Percentiles rank a stretch among this genome's conserved stretches.
Evolutionary conservation across 2,329 filamentous ascomycete species (phyloP).

Genomic region (Boeremia exigua): DNA sequence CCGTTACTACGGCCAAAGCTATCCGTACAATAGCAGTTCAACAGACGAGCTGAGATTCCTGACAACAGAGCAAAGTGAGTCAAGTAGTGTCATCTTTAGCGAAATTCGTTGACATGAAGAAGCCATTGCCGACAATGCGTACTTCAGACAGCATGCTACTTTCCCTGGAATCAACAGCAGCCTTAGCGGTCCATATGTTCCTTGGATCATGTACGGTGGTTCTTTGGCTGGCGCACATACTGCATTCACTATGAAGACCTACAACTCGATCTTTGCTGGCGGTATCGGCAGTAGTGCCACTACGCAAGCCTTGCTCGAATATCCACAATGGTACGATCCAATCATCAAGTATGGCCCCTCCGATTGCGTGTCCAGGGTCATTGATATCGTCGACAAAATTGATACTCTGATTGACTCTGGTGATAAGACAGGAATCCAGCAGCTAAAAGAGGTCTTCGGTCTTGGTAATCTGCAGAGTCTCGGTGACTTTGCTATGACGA

Average conservation of each 20-base stretch:
- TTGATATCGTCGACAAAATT: conserved; percentile 58
- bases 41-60: conserved; percentile 59
- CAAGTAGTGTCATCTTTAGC: background rate
- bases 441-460: conserved; percentile 58
- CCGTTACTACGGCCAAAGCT: conserved; percentile 59
- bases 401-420: conserved; percentile 54
- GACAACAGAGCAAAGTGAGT: conserved; percentile 56
- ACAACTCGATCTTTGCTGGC: conserved; percentile 55
- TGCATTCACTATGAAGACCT: conserved; percentile 55
- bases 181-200: conserved; percentile 54
- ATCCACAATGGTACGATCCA: conserved; percentile 59
- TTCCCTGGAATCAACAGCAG: conserved; percentile 53
- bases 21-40: conserved; percentile 55
- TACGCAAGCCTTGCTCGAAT: conserved; percentile 51
- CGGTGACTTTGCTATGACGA: conserved; percentile 57
- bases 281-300: conserved; percentile 58
- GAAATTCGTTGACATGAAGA: background rate
- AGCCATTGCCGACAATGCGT: conserved; percentile 59
- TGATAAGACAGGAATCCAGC: conserved; percentile 51
- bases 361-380: conserved; percentile 58
- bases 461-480: conserved; percentile 54
- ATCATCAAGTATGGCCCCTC: conserved; percentile 58
- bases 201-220: conserved; percentile 56
- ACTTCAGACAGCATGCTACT: conserved; percentile 57
- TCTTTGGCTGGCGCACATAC: conserved; percentile 54